Evolutionary conservation across 805 yeast genomes (phyloP), one percentile per base, ranked within the genome.

Genomic region (Debaryomyces maramus): DNA sequence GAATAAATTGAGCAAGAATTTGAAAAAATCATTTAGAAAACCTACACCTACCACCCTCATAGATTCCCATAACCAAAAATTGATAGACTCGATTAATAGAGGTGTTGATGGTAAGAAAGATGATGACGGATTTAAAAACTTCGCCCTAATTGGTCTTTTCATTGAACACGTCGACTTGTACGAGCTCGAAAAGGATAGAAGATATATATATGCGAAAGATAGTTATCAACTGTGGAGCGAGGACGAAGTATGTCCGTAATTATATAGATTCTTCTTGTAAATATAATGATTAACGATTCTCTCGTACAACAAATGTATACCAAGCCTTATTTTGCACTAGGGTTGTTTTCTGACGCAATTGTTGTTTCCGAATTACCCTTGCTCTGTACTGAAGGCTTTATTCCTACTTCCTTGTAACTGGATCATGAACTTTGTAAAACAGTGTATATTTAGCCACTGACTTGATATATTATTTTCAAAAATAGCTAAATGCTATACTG

Each of bases 41-140:
- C 96, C 96, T 0, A 62, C 72, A 1, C 95, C 95, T 2, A 83
- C 83, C n/a, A 64, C 80, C 1, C 62, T 66, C 16, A 54, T 88
- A 55, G 75, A 77, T 8, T 69, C 68, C 6, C 81, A 78, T 30
- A 78, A 77, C 41, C 68, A 70, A 26, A 78, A 77, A 48, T 58
- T 70, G 40, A 61, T 88, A 32, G 95, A 88, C 60, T 77, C 85
- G 38, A 82, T 88, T 34, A 71, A 77, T 34, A 73, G 95, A 50
- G 91, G 95, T 9, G 95, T 88, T 13, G 95, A 88, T 61, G 95
- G 95, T 6, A 73, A 78, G 32, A 75, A 78, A 53, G 81, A 78
- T 36, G 81, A 77, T 21, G 78, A 77, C 19, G 80, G 83, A 0
- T 63, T 74, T 40, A 81, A 79, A 53, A 80, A 85, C 57, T 87